A percentile compares a stretch with the other conserved stretches of the same genome.
Evolutionary conservation across 176 grass and related monocot species (phyloP).

Genomic region (Melocanna baccifera): DNA sequence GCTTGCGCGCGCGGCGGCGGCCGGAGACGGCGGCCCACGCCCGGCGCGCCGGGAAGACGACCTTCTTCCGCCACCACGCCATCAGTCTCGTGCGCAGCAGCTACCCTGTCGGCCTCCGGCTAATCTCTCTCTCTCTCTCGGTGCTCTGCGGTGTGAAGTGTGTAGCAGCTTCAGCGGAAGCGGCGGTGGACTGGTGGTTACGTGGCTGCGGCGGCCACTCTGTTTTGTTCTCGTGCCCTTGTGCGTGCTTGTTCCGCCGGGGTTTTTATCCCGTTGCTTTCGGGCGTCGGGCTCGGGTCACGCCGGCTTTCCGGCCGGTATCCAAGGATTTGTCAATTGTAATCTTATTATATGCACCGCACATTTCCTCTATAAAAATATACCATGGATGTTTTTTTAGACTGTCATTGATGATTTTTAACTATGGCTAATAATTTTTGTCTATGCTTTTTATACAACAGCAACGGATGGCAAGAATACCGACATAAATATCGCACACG

Average conservation of each 20-base stretch:
- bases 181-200: neutral
- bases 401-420: no score
- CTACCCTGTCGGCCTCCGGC: neutral
- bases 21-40: constrained; percentile 53
- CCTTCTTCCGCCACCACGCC: constrained; percentile 71
- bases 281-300: neutral
- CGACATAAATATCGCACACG: fast-evolving
- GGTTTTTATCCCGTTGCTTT: neutral
- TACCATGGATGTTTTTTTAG: no score
- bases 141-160: neutral
- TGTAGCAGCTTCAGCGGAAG: neutral
- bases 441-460: no score
- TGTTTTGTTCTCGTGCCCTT: neutral
- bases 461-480: fast-evolving
- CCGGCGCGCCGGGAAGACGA: constrained; percentile 57
- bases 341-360: no score
- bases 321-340: no score
- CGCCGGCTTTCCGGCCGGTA: neutral
- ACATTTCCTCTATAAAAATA: no score
- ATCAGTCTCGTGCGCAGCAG: neutral
- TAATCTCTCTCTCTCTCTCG: neutral
- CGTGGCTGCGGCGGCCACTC: neutral
- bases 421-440: no score
- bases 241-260: neutral
- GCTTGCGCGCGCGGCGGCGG: constrained; percentile 38